Base-by-base conservation (phyloP, 1,284 basidiomycete genomes). In the Ceratobasidium sp. region DNA sequence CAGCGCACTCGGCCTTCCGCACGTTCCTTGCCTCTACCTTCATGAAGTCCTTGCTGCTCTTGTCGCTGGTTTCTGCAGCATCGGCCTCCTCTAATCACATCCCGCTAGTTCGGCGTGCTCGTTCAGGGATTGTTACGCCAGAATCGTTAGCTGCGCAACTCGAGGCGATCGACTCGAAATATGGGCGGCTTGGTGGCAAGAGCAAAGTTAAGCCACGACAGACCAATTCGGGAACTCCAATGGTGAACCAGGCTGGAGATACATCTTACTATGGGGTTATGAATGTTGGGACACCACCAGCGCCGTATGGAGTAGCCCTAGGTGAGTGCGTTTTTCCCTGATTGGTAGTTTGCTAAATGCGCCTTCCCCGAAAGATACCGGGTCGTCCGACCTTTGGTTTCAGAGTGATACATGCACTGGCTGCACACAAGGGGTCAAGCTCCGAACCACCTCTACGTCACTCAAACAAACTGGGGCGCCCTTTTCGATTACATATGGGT, bases 401-500 rank as follows among this genome's bases (percentile, higher is more conserved):
- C 73, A 75, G 44, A 65, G 60, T 27, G 48, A 54, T n/a, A 14
- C 27, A 27, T 75, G 73, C 30, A 27, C 38, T 30, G 23, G 8
- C 27, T 75, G 73, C 35, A 60, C 62, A 4, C 14, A 64, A 20
- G 73, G 73, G 12, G 62, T 48, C 35, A 65, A 38, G 27, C 8
- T 75, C 55, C 46, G 46, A 46, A 59, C 65, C 52, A 64, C 46
- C 27, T 67, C 64, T 59, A 62, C 41, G 52, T 78, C 77, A 48
- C 60, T 75, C 48, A 60, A 62, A 73, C 79, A 55, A 48, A 46
- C 62, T 46, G 66, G 44, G n/a, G 6, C 1, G n/a, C 35, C 62
- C 8, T 79, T 79, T 65, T 46, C 54, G 10, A 78, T 79, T 35
- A 59, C 38, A 16, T 79, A 79, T 68, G 59, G 77, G 14, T 71